Conservation (phyloP, 148 eudicot species). For the Gaultheria prostrata region DNA sequence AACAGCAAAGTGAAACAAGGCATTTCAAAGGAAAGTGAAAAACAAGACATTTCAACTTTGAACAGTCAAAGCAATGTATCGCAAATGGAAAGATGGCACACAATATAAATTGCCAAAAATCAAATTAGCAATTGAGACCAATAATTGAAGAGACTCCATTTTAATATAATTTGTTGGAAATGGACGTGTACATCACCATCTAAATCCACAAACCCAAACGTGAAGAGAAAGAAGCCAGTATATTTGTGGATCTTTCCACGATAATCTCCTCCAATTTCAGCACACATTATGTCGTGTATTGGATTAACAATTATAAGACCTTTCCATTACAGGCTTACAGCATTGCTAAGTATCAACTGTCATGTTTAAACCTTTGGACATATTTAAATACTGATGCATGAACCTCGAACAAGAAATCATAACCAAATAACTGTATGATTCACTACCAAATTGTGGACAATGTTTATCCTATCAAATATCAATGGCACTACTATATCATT, state of each 20-base stretch:
- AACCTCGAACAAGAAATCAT: too few species aligned
- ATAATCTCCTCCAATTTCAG: background rate
- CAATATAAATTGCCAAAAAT: background rate
- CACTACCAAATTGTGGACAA: background rate
- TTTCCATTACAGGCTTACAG: background rate
- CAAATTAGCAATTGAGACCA: background rate
- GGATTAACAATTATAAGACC: background rate
- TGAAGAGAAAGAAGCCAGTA: background rate
- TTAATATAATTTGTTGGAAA: background rate
- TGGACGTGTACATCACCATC: background rate
- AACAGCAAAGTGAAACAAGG: background rate
- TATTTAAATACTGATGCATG: too few species aligned
- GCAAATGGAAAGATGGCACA: background rate
- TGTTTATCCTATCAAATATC: too few species aligned
- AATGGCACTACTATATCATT: background rate
- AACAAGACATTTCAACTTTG: conserved; percentile 2
- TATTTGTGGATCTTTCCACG: background rate
- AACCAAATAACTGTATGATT: background rate
- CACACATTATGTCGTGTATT: background rate
- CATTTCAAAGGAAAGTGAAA: conserved; percentile 3
- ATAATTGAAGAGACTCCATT: background rate
- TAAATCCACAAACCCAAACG: background rate
- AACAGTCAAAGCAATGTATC: background rate
- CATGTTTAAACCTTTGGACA: background rate
- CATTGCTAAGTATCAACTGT: background rate